Base-by-base conservation (phyloP, 352 stramenopile genomes). In the Pythium insidiosum region DNA sequence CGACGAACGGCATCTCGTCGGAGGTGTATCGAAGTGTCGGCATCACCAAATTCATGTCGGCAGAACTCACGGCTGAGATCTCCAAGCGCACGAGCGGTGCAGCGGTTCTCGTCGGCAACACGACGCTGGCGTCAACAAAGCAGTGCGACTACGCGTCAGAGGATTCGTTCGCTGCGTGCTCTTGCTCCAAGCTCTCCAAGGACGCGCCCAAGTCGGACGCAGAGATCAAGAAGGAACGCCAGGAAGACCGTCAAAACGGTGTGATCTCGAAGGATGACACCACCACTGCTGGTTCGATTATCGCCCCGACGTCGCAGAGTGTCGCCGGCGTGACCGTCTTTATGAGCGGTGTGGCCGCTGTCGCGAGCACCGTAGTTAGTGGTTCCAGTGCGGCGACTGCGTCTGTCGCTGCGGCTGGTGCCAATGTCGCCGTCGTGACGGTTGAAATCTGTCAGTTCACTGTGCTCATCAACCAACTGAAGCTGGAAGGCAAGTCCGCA, bases 401-500 rank as follows among this genome's bases (percentile, higher is more conserved):
- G 7, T 72, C 72, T 2, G 59, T 78, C 6, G 58, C 74, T 0
- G 71, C 69, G 7, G 75, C 62, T 24, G 71, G 71, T 10, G 76
- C 70, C 12, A 82, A 73, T 26, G 72, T 82, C 33, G 79, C 70
- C 16, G 71, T 88, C 19, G 78, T 72, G 23, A 89, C 79, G 5
- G 60, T 91, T 5, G 79, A 91, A 42, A 73, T 91, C 30, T 88
- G 76, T 35, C 75, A 88, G 47, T 91, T 91, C 33, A 68, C 60
- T 1, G 79, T 91, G 30, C 66, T 88, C 12, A 64, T 88, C 38
- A 87, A 86, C 47, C 69, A 86, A 50, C 53, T 91, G 19, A 63
- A 88, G 34, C 68, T 91, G 21, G 46, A 73, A 6, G 75, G 79
- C 39, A 85, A 84, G 38, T 91, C 79, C 11, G 71, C 75, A 5